A percentile compares a stretch with the other conserved stretches of the same genome.
These are phyloP conservation scores for Microthlaspi erraticum DNA, from an alignment of 345 rosid genomes.

Conservation along the genomic window DNA sequence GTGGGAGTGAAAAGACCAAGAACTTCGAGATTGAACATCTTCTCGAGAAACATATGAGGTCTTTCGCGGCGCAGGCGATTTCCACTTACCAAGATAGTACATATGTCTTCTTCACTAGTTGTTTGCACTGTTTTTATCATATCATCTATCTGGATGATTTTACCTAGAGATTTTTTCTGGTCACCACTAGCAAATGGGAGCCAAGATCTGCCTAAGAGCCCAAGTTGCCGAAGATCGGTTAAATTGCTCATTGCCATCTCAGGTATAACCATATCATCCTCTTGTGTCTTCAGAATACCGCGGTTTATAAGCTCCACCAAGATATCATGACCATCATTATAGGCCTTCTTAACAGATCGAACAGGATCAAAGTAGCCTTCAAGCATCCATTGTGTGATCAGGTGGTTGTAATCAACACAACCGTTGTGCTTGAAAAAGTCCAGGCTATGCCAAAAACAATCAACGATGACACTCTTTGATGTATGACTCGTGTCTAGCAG, in stretches of 20 bases:
- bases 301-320: slow-evolving; percentile 53
- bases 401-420: slow-evolving; percentile 44
- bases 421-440: slow-evolving; percentile 38
- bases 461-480: not conserved
- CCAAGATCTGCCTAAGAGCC: slow-evolving; percentile 35
- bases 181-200: slow-evolving; percentile 42
- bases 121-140: slow-evolving; percentile 50
- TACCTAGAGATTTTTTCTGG: slow-evolving; percentile 41
- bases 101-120: slow-evolving; percentile 8
- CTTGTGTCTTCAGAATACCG: slow-evolving; percentile 51
- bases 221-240: slow-evolving; percentile 37
- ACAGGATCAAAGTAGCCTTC: slow-evolving; percentile 59
- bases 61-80: slow-evolving; percentile 42
- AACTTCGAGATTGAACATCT: slow-evolving; percentile 40
- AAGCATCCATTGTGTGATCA: slow-evolving; percentile 61
- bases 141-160: slow-evolving; percentile 48
- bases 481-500: slow-evolving; percentile 12
- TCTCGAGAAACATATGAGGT: slow-evolving; percentile 27
- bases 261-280: slow-evolving; percentile 43
- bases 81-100: slow-evolving; percentile 52
- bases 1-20: slow-evolving; percentile 48
- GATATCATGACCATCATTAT: slow-evolving; percentile 45
- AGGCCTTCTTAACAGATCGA: slow-evolving; percentile 46
- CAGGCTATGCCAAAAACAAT: slow-evolving; percentile 56
- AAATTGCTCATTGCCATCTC: slow-evolving; percentile 45